phyloP scores from a whole-genome alignment of 805 yeast genomes.

The Metschnikowia similis region DNA sequence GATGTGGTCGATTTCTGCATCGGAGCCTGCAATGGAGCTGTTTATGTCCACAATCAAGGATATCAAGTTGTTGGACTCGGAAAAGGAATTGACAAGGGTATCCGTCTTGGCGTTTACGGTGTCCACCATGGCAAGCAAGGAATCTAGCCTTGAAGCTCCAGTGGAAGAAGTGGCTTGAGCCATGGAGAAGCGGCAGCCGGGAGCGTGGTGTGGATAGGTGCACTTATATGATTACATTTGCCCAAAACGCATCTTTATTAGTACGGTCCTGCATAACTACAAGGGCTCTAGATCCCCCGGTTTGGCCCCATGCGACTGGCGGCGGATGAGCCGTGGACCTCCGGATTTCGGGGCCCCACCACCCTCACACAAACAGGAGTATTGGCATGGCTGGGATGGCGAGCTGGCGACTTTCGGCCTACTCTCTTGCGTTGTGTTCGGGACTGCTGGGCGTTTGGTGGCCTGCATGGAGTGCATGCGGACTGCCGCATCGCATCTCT shows the following conservation, averaged over 20 bases:
- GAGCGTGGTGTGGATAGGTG: background rate
- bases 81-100: slow-evolving; percentile 19
- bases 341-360: background rate
- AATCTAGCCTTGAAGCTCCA: slow-evolving; percentile 23
- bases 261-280: background rate
- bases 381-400: no score
- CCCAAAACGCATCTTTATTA: background rate
- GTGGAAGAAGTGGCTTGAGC: background rate
- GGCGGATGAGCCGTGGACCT: background rate
- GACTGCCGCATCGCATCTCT: background rate
- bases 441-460: no score
- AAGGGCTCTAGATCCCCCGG: background rate
- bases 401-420: no score
- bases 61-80: slow-evolving; percentile 23
- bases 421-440: no score
- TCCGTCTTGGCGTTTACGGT: slow-evolving; percentile 27
- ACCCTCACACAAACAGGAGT: no score
- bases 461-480: background rate
- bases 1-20: slow-evolving; percentile 27
- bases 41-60: slow-evolving; percentile 19
- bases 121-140: slow-evolving; percentile 29
- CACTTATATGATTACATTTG: background rate
- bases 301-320: background rate
- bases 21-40: slow-evolving; percentile 22
- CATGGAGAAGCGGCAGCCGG: background rate